Conservation (phyloP, 495 filamentous ascomycete genomes). For the Pyrenula aspistea region DNA sequence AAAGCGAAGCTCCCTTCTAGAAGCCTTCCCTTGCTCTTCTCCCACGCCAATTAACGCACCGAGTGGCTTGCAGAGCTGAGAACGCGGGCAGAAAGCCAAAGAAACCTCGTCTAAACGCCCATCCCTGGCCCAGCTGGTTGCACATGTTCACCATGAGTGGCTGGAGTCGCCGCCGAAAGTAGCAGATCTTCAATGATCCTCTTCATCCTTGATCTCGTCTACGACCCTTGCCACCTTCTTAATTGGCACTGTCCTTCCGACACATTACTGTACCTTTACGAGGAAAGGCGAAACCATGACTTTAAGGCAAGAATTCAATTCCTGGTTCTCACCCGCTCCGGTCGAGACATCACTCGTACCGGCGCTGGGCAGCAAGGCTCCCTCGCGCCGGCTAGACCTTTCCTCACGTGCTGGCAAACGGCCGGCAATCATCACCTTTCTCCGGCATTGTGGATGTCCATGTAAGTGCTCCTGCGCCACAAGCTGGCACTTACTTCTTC, state of each 20-base stretch:
- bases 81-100: no score
- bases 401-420: constrained; percentile 14
- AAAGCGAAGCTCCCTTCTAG: no score
- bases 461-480: constrained; percentile 19
- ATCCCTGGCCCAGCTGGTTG: no score
- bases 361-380: constrained; percentile 33
- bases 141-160: no score
- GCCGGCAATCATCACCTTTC: constrained; percentile 41
- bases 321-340: constrained; percentile 6
- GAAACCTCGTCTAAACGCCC: no score
- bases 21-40: no score
- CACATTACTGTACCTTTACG: background rate
- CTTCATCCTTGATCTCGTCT: background rate
- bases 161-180: background rate
- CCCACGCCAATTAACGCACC: no score
- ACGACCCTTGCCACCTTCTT: background rate
- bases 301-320: constrained; percentile 1
- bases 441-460: constrained; percentile 51
- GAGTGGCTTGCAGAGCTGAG: no score
- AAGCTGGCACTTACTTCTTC: background rate
- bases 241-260: background rate
- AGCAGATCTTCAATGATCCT: background rate
- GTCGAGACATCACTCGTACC: constrained; percentile 16
- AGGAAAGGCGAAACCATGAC: background rate
- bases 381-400: constrained; percentile 8